Evolutionary conservation across 2,329 filamentous ascomycete species (phyloP).

Genomic region (Talaromyces marneffei): DNA sequence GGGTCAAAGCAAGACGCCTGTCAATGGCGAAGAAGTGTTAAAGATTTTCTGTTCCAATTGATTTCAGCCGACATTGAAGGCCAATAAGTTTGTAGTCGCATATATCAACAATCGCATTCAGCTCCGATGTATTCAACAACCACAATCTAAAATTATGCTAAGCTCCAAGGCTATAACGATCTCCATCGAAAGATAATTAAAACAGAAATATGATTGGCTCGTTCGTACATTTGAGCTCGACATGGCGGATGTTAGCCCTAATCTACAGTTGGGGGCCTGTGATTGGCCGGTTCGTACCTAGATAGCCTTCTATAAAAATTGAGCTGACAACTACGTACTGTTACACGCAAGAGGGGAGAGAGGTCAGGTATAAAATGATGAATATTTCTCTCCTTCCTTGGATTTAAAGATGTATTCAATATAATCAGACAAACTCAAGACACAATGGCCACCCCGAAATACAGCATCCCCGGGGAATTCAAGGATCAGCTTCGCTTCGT

Average conservation of each 20-base stretch:
- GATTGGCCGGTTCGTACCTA: constrained; percentile 8
- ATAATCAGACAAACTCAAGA: too few relatives aligned
- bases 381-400: background rate
- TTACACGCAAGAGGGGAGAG: background rate
- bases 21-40: too few relatives aligned
- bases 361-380: background rate
- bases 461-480: constrained; percentile 7
- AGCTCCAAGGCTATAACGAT: background rate
- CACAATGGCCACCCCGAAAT: background rate
- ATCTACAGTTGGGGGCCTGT: background rate
- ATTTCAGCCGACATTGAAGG: too few relatives aligned
- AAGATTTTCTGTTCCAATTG: too few relatives aligned
- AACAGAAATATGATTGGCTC: background rate
- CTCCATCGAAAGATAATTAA: background rate
- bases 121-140: background rate
- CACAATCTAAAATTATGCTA: background rate
- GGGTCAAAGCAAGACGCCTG: too few relatives aligned
- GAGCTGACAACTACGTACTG: background rate
- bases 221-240: background rate
- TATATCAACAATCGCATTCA: background rate
- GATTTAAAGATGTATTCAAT: too few relatives aligned
- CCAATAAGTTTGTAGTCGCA: too few relatives aligned
- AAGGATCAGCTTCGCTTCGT: constrained; percentile 10
- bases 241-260: background rate
- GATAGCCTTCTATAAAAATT: background rate